These are phyloP conservation scores for Trifolium dubium DNA, from an alignment of 306 rosid genomes.

Conservation along the genomic window DNA sequence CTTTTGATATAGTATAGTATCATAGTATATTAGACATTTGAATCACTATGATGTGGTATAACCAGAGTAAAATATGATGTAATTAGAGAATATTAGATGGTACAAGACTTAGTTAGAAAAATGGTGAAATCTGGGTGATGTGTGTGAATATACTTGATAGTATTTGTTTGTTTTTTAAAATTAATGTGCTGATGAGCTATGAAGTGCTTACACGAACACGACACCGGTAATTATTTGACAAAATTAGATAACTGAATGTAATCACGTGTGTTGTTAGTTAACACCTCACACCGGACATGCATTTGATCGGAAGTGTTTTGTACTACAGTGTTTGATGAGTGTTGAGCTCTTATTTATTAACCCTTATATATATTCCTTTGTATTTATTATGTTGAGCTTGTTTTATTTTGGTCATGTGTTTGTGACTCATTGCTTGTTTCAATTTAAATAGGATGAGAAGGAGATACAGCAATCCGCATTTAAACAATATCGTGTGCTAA, in stretches of 20 bases:
- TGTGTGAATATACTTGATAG: neutral
- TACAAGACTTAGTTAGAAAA: neutral
- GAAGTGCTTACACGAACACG: too few relatives aligned
- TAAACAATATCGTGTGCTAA: constrained; percentile 74
- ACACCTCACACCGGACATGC: too few relatives aligned
- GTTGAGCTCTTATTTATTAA: neutral
- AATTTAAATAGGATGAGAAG: constrained; percentile 80
- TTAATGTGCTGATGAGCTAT: neutral
- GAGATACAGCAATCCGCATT: constrained; percentile 89
- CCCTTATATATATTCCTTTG: constrained; percentile 2
- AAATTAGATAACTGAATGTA: too few relatives aligned
- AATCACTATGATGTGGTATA: neutral
- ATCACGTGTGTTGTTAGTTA: too few relatives aligned
- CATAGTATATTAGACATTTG: neutral
- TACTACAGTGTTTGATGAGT: neutral
- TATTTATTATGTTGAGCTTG: neutral
- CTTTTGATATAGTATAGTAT: neutral
- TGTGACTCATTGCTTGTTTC: constrained; percentile 38
- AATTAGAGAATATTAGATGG: neutral
- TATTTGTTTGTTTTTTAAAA: neutral
- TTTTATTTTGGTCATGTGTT: constrained; percentile 25
- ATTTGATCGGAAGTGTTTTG: too few relatives aligned
- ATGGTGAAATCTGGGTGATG: neutral
- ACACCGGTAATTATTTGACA: too few relatives aligned
- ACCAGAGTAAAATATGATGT: neutral